Evolutionary conservation across 2,329 filamentous ascomycete species (phyloP), one percentile per base, ranked within the genome.

Genomic region (Fusarium sp.): DNA sequence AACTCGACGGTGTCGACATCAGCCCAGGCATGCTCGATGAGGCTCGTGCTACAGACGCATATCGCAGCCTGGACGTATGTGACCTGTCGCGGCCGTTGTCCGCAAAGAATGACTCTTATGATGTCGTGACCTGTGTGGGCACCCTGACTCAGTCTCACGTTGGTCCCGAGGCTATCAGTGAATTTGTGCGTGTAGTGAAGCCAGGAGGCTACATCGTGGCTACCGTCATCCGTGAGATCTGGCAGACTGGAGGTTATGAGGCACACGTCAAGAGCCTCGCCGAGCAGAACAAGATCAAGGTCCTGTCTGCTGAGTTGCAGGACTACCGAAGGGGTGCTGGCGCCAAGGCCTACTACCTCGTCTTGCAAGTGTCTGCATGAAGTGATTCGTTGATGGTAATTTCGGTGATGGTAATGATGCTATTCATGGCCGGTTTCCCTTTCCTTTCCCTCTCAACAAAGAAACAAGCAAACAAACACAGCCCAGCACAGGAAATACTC

Each of bases 61-160:
- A 89, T 77, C 81, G 82, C 24, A 75, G 81, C 24, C 80, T 89
- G 15, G 79, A 81, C 24, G 75, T 82, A 6, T 83, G 81, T 3
- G 87, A 89, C 72, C 78, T 90, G 68, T 86, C 84, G 24, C 79
- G 82, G 54, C 80, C 77, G 2, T 80, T 89, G 20, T 73, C 80
- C 7, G 77, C 79, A 41, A 66, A 78, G 8, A 82, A 85, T 67
- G 80, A 80, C 15, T 79, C 78, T 6, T 89, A 88, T 70, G 86
- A 88, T 56, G 83, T 84, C 9, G 82, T 89, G 24, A 83, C 84
- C 3, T 90, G 88, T 78, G 83, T 86, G 30, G 88, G 88, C 31
- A 89, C 87, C 6, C 84, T 90, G 68, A 90, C 88, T 1, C 82
- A 85, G 59, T 86, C 86, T 16, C 87, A 90, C 69, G 84, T 90